phyloP scores from a whole-genome alignment of 495 filamentous ascomycete genomes.

The Penicillium salamii region DNA sequence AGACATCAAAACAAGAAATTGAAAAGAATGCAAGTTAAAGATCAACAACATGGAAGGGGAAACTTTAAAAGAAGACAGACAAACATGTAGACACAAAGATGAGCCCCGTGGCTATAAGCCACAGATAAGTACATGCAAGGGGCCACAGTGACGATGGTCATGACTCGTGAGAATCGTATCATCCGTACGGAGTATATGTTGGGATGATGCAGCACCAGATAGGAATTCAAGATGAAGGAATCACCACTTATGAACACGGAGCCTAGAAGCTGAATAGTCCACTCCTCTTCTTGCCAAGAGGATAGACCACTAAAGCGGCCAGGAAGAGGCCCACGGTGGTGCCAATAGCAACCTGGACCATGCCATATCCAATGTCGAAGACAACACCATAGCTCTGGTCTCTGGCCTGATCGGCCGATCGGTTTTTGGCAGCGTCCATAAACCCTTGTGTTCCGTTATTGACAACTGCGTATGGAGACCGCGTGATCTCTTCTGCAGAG shows the following conservation, averaged over 20 bases:
- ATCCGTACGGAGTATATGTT: conserved; percentile 31
- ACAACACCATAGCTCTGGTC: conserved; percentile 52
- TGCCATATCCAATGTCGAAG: conserved; percentile 80
- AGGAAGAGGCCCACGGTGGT: conserved; percentile 90
- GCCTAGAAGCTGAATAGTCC: conserved; percentile 81
- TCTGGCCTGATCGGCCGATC: conserved; percentile 19
- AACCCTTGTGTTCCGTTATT: conserved; percentile 50
- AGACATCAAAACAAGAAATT: not conserved
- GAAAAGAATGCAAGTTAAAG: too few species aligned
- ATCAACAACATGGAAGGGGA: too few species aligned
- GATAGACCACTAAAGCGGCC: conserved; percentile 84
- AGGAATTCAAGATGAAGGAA: not conserved
- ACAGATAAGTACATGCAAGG: not conserved
- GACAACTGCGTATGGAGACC: conserved; percentile 43
- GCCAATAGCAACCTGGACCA: conserved; percentile 90
- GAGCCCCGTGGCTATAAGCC: too few species aligned
- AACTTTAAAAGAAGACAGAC: not conserved
- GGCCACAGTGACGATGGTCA: conserved; percentile 23
- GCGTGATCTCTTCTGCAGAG: conserved; percentile 75
- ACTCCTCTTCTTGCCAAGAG: conserved; percentile 84
- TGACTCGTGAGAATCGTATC: conserved; percentile 30
- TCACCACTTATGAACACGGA: too few species aligned
- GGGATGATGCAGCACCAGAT: conserved; percentile 8
- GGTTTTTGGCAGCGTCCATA: conserved; percentile 40
- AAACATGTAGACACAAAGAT: too few species aligned